Conservation (phyloP, 139 green algal species). For the Ettlia oleoabundans region DNA sequence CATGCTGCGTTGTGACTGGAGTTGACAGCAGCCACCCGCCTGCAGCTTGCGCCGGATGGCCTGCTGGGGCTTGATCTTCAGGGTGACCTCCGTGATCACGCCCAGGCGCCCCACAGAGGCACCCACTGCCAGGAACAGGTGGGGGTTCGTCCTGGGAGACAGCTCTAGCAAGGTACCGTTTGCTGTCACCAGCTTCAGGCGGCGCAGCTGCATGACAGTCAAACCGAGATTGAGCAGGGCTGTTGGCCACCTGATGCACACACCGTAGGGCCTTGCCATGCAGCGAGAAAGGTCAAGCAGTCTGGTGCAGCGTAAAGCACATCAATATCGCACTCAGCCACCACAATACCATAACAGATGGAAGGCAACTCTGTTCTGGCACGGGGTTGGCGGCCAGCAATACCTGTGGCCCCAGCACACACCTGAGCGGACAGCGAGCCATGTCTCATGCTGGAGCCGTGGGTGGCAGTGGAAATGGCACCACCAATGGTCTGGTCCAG, state of each 20-base stretch:
- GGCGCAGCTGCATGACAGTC: constrained; percentile 52
- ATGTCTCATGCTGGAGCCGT: constrained; percentile 75
- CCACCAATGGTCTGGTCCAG: constrained; percentile 88
- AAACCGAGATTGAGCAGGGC: too few relatives aligned
- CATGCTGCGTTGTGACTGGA: neutral
- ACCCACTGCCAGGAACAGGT: constrained; percentile 59
- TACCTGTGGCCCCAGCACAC: too few relatives aligned
- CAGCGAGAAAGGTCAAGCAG: too few relatives aligned
- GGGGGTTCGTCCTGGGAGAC: constrained; percentile 58
- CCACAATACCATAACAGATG: too few relatives aligned
- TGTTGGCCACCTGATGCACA: too few relatives aligned
- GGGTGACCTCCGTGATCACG: constrained; percentile 72
- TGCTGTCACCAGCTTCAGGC: constrained; percentile 70
- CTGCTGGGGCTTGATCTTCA: constrained; percentile 50
- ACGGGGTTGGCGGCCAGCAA: too few relatives aligned
- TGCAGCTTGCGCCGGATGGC: constrained; percentile 31
- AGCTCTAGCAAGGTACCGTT: constrained; percentile 78
- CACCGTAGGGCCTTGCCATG: too few relatives aligned
- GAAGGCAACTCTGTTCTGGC: too few relatives aligned
- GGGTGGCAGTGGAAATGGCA: constrained; percentile 82
- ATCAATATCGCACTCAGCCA: too few relatives aligned
- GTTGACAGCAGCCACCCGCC: neutral
- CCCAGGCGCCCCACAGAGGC: constrained; percentile 70
- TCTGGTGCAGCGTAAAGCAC: too few relatives aligned
- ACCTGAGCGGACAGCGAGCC: constrained; percentile 77